phyloP scores from a whole-genome alignment of 305 asterid genomes.

The Fraxinus angustifolia region DNA sequence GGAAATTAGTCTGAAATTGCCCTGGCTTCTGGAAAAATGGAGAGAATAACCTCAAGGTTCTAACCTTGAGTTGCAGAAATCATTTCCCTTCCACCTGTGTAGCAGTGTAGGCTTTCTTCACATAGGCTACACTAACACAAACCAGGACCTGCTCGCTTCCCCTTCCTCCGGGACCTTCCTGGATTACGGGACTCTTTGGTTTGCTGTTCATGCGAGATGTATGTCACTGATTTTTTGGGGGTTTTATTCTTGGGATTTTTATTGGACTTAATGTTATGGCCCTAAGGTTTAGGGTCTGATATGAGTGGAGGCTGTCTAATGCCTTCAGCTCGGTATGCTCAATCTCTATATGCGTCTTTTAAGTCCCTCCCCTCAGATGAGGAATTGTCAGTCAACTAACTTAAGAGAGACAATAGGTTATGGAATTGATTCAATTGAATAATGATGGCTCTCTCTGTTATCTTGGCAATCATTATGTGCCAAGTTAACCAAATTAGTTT shows the following conservation, averaged over 20 bases:
- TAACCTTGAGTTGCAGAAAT: constrained; percentile 3
- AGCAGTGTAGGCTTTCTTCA: neutral
- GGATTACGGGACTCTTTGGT: neutral
- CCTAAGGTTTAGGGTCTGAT: neutral
- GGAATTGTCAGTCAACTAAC: constrained; percentile 2
- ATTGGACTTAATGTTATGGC: neutral
- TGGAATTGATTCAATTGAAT: neutral
- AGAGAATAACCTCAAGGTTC: constrained; percentile 8
- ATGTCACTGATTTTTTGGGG: neutral
- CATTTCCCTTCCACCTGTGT: neutral
- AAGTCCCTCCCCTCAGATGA: neutral
- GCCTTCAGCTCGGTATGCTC: too few relatives aligned
- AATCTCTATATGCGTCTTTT: neutral
- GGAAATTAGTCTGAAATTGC: neutral
- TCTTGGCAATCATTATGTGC: constrained; percentile 5
- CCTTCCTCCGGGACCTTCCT: neutral
- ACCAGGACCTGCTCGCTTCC: neutral
- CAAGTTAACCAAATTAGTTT: constrained; percentile 10
- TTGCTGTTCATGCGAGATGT: neutral
- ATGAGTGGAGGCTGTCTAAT: neutral
- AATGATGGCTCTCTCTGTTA: neutral
- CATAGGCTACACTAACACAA: neutral
- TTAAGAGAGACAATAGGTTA: neutral
- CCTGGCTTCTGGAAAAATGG: constrained; percentile 6
- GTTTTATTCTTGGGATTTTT: neutral